These are phyloP conservation scores for Funneliformis mosseae DNA, from an alignment of 192 early-diverging fungal species.

Conservation along the genomic window DNA sequence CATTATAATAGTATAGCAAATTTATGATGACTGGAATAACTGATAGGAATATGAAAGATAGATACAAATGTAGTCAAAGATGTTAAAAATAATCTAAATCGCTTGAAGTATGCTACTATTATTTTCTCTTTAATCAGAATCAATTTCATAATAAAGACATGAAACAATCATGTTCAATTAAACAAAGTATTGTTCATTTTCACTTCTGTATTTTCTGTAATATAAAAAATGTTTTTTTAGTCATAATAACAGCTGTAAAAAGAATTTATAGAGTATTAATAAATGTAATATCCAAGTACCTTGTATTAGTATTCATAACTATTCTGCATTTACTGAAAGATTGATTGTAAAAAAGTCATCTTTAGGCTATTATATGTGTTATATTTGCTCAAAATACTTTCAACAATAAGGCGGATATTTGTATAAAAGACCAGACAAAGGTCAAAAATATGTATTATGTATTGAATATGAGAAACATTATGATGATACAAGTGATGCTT, in stretches of 20 bases:
- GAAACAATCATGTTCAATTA: neutral
- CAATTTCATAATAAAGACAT: neutral
- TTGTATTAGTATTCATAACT: no score
- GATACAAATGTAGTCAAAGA: neutral
- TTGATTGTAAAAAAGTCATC: no score
- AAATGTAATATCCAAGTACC: no score
- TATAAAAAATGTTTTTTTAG: no score
- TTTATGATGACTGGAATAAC: neutral
- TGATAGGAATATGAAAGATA: constrained; percentile 16
- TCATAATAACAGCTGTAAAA: no score
- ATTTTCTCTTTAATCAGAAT: constrained; percentile 8
- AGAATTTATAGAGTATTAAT: no score
- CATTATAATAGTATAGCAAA: neutral
- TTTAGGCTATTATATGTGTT: no score
- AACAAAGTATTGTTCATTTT: neutral
- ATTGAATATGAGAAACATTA: neutral
- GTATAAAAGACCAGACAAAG: neutral
- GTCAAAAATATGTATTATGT: neutral
- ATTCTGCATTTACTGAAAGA: no score
- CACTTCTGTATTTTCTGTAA: neutral
- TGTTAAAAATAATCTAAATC: neutral
- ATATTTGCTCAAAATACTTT: no score
- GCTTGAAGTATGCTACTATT: neutral
- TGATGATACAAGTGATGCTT: neutral
- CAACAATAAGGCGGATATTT: no score